Evolutionary conservation across 2,329 filamentous ascomycete species (phyloP).

Genomic region (Davidsoniella australis): DNA sequence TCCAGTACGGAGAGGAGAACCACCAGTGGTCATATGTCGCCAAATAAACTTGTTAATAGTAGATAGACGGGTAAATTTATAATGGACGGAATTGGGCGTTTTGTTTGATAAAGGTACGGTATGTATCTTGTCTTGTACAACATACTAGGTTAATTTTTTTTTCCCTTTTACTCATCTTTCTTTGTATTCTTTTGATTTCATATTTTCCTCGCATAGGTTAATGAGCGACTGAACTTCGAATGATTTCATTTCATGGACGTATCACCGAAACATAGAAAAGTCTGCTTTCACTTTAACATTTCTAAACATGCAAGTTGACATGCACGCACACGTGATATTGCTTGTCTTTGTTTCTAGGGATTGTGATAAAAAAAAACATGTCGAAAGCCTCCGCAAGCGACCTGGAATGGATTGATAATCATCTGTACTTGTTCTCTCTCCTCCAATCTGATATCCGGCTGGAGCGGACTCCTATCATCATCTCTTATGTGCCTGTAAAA

Average conservation of each 20-base stretch:
- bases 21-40: slow-evolving; percentile 68
- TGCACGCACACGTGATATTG: no score
- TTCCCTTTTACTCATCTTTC: neutral
- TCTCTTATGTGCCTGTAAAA: neutral
- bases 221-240: no score
- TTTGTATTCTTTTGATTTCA: neutral
- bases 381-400: neutral
- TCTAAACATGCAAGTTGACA: no score
- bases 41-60: slow-evolving; percentile 16
- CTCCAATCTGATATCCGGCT: slow-evolving; percentile 7
- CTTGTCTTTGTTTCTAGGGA: no score
- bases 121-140: no score
- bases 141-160: neutral
- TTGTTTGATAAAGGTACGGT: no score
- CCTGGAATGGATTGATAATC: neutral
- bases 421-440: neutral
- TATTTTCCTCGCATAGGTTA: no score
- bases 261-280: no score
- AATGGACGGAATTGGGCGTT: no score
- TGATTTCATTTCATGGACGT: no score
- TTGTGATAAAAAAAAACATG: neutral
- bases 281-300: no score
- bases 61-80: no score
- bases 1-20: slow-evolving; percentile 87
- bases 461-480: slow-evolving; percentile 9